Evolutionary conservation across 208 protist genomes (phyloP), one percentile per base, ranked within the genome.

Genomic region (Crithidia fasciculata): DNA sequence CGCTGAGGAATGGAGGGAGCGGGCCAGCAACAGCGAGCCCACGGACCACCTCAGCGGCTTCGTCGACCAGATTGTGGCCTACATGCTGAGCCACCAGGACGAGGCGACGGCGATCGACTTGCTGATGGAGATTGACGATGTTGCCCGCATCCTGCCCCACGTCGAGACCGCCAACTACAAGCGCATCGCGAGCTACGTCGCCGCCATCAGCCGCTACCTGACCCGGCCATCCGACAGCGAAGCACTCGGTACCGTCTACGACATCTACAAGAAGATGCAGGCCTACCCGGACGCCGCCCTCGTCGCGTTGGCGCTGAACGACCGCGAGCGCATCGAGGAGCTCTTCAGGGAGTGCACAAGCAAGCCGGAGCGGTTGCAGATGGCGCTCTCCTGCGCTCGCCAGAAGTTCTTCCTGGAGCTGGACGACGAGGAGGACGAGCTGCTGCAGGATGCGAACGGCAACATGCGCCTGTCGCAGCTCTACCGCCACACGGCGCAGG

Each of bases 81-180:
- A 96, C 84, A 97, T 99, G 89, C 85, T 99, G n/a, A 70, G 75
- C 3, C 95, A 98, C 74, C 95, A 99, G 63, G 95, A 98, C 53
- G 99, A 99, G 80, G 91, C 98, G 28, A 98, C 99, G 16, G 99
- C 99, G 9, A 97, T 98, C 65, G 99, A 99, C 77, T 87, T 99
- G n/a, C 75, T 99, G 19, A 95, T 99, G 69, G 98, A 99, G 72
- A 89, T 98, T 49, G 96, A 98, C 69, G 77, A 95, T 57, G 80
- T 99, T 4, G 73, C 86, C 10, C 82, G 94, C 19, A 94, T 99
- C 54, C 66, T 94, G 41, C 71, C 81, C n/a, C 93, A 93, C 66
- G 84, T 99, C 12, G 97, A 99, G 67, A 91, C 93, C 45, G 82
- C 93, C 28, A 99, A 99, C 83, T 97, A 98, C 89, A 80, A 80